These are phyloP conservation scores for Schwanniomyces yamadae DNA, from an alignment of 805 yeast genomes.

Conservation along the genomic window DNA sequence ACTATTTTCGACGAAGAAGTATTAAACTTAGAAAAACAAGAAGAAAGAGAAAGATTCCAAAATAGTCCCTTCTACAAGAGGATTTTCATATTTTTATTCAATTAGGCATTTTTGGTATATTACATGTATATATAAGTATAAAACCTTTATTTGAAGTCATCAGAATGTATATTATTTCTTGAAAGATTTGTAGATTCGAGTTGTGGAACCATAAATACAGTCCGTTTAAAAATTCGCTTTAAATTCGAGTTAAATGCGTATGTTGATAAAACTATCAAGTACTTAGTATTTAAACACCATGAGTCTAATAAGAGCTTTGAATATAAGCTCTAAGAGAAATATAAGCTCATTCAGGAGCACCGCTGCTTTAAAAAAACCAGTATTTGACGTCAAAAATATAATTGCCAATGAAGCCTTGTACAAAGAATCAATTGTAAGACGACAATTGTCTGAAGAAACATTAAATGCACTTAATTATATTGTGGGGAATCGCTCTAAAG, in stretches of 20 bases:
- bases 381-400: slow-evolving; percentile 21
- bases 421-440: slow-evolving; percentile 26
- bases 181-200: too few species aligned
- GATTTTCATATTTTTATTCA: slow-evolving; percentile 2
- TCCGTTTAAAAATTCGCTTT: too few species aligned
- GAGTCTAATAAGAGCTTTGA: neutral
- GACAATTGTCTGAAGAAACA: slow-evolving; percentile 20
- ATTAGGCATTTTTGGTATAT: slow-evolving; percentile 1
- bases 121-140: slow-evolving; percentile 2
- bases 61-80: slow-evolving; percentile 14
- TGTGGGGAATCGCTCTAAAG: slow-evolving; percentile 22
- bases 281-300: too few species aligned
- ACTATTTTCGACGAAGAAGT: slow-evolving; percentile 35
- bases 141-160: too few species aligned
- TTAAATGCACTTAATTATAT: slow-evolving; percentile 23
- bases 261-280: too few species aligned
- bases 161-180: too few species aligned
- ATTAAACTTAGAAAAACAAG: slow-evolving; percentile 29
- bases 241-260: too few species aligned
- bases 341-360: slow-evolving; percentile 8
- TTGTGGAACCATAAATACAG: too few species aligned
- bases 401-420: slow-evolving; percentile 18
- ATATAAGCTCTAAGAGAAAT: too few species aligned
- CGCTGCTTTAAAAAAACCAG: slow-evolving; percentile 6
- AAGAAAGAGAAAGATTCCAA: slow-evolving; percentile 19